A percentile compares a stretch with the other conserved stretches of the same genome.
phyloP scores from a whole-genome alignment of 257 asterid genomes.

The Anisodus tanguticus region DNA sequence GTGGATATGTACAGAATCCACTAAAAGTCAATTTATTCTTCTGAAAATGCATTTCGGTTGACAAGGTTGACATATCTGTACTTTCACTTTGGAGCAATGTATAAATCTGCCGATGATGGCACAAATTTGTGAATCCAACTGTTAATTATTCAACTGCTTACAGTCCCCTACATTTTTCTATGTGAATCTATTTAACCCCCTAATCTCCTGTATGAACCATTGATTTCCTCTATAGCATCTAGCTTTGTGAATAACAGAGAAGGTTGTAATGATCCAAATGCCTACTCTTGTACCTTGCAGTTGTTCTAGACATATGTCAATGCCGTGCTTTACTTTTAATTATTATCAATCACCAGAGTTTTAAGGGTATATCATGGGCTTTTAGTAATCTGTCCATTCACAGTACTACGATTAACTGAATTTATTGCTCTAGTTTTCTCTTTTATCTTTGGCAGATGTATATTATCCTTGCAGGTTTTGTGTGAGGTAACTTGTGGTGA shows the following conservation, averaged over 20 bases:
- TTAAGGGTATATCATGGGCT: neutral
- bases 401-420: neutral
- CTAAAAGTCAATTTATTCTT: constrained; percentile 55
- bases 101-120: constrained; percentile 67
- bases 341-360: neutral
- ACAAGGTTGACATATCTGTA: constrained; percentile 61
- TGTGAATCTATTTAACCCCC: constrained; percentile 42
- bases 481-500: constrained; percentile 9
- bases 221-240: neutral
- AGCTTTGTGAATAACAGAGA: constrained; percentile 30
- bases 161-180: constrained; percentile 42
- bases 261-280: constrained; percentile 23
- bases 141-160: constrained; percentile 46
- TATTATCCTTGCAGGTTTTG: constrained; percentile 18
- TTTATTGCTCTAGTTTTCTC: neutral
- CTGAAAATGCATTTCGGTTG: constrained; percentile 61
- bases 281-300: neutral
- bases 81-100: constrained; percentile 59
- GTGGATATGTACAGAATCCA: constrained; percentile 70
- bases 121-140: constrained; percentile 55
- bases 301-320: neutral
- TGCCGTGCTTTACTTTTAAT: constrained; percentile 7
- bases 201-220: constrained; percentile 20
- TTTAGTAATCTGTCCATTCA: neutral
- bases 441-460: constrained; percentile 17